Base-by-base conservation (phyloP, 306 rosid species). In the Cercis canadensis region DNA sequence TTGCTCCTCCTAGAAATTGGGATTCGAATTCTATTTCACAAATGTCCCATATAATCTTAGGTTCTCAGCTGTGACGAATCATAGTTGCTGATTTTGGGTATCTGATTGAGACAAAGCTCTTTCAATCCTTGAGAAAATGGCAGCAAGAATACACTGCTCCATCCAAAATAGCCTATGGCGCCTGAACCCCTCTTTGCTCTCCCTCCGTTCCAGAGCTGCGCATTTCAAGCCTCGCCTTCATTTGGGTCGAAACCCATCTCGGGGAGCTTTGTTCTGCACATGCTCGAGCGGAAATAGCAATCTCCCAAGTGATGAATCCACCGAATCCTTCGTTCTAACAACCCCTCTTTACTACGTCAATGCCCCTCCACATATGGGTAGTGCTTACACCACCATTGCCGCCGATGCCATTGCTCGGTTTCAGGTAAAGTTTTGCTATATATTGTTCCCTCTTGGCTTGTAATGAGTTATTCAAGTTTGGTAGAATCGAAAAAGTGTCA, bases 321-420 rank as follows among this genome's bases (percentile, higher is more conserved):
- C 65, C 7, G 84, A 85, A 75, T 86, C 94, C 44, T 89, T 86
- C 71, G 89, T 94, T 73, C 72, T 94, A 74, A 90, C 98, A 0
- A 94, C 98, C 21, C 98, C 98, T 44, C 97, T 90, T 59, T 94
- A 94, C 82, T 94, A 94, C 81, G 98, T 94, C 58, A 94, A 94
- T 77, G 96, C 97, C 67, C 95, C 98, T 82, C 98, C 98, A 55
- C 98, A 94, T 18, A 81, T 94, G 98, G 98, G 98, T 36, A 94
- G 98, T 49, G 97, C 98, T 64, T 94, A 94, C 78, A 84, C 98
- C 78, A 94, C 98, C 78, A 89, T 94, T 49, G 96, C 98, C 37
- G 97, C 96, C 14, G 98, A 94, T 17, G 94, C 96, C 81, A 84
- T 94, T 83, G 96, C 97, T 50, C 97, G 98, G 10, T 94, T 90